Evolutionary conservation across 2,329 filamentous ascomycete genomes (phyloP).

Genomic region (Paraphaeosphaeria minitans): DNA sequence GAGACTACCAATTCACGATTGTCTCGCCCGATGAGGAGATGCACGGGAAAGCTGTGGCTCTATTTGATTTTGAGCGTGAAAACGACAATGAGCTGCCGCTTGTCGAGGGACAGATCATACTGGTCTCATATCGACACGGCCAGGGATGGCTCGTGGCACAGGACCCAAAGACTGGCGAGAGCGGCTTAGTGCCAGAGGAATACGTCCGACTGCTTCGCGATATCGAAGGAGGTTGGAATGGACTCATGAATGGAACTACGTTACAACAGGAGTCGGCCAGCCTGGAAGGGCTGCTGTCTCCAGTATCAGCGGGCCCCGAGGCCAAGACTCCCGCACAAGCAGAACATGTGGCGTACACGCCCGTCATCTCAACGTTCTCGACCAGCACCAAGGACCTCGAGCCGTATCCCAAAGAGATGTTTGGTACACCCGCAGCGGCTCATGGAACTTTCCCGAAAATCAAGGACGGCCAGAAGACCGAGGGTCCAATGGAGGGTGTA

Average conservation of each 20-base stretch:
- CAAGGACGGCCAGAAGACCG: conserved; percentile 22
- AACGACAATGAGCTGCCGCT: conserved; percentile 96
- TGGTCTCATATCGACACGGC: conserved; percentile 93
- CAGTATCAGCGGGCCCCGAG: conserved; percentile 42
- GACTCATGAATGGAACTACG: conserved; percentile 44
- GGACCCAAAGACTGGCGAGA: conserved; percentile 91
- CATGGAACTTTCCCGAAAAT: conserved; percentile 27
- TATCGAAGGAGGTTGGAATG: conserved; percentile 81
- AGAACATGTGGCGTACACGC: conserved; percentile 46
- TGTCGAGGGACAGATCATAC: conserved; percentile 92
- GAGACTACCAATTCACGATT: conserved; percentile 93
- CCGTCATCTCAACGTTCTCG: conserved; percentile 58
- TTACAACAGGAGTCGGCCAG: conserved; percentile 27
- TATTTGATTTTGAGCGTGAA: conserved; percentile 93
- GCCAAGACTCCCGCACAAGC: conserved; percentile 49
- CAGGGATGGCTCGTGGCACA: conserved; percentile 98
- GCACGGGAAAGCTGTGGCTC: conserved; percentile 91
- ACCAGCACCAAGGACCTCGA: conserved; percentile 58
- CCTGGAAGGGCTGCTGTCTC: conserved; percentile 38
- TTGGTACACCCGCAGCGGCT: conserved; percentile 43
- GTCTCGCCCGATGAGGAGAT: conserved; percentile 96
- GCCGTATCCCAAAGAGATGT: conserved; percentile 51
- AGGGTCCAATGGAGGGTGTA: conserved; percentile 29
- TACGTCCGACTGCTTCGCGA: conserved; percentile 92
- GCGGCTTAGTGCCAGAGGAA: conserved; percentile 92